These are phyloP conservation scores for Blastocystis sp. DNA, from an alignment of 352 stramenopile genomes.

Conservation along the genomic window DNA sequence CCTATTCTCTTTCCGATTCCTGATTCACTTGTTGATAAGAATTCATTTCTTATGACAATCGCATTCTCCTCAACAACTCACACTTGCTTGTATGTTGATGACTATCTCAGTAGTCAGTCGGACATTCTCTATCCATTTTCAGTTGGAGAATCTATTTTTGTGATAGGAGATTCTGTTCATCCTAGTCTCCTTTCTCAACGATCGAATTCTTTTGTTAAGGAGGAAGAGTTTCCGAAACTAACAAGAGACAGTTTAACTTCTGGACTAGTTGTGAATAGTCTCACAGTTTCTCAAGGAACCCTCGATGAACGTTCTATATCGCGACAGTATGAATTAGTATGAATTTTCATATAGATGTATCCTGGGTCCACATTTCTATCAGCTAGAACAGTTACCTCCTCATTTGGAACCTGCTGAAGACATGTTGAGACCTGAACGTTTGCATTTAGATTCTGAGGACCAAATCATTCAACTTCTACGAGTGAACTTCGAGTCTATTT, in stretches of 20 bases:
- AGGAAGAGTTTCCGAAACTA: background rate
- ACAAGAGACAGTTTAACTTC: background rate
- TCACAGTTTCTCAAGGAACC: background rate
- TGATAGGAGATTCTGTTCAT: background rate
- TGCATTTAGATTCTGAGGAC: too few species aligned
- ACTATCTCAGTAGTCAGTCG: background rate
- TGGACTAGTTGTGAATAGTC: background rate
- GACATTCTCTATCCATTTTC: background rate
- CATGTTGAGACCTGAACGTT: background rate
- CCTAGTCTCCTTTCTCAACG: too few species aligned
- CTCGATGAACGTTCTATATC: background rate
- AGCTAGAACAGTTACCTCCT: background rate
- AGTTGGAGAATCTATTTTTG: background rate
- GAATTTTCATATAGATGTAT: background rate
- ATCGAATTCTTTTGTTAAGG: background rate
- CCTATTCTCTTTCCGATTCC: constrained; percentile 22
- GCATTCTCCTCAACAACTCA: background rate
- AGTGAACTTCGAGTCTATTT: background rate
- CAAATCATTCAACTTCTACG: background rate
- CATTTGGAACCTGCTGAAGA: background rate
- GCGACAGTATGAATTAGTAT: background rate
- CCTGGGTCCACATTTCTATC: background rate
- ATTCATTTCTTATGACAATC: constrained; percentile 10
- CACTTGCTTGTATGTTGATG: constrained; percentile 22
- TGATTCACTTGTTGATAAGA: background rate